A percentile compares a stretch with the other conserved stretches of the same genome.
phyloP scores from a whole-genome alignment of 83 land plant species.

The Diphasiastrum complanatum region DNA sequence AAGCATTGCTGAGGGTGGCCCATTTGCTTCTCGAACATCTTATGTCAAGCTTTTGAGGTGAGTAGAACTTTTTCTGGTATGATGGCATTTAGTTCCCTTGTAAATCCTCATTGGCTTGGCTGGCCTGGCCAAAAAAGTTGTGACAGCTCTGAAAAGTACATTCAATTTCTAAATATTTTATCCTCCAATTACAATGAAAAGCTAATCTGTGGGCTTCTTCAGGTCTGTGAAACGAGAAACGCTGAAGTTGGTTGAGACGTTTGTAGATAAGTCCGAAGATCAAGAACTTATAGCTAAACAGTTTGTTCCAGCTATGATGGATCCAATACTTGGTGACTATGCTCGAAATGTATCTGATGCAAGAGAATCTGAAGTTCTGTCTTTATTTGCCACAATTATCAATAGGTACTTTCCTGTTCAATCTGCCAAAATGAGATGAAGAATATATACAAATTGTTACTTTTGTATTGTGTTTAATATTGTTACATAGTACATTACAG shows the following conservation, averaged over 20 bases:
- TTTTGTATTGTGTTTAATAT: too few relatives aligned
- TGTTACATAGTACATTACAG: too few relatives aligned
- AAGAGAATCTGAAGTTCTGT: constrained; percentile 93
- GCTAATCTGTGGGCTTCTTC: constrained; percentile 22
- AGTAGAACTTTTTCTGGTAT: background rate
- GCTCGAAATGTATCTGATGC: constrained; percentile 97
- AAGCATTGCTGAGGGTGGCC: constrained; percentile 91
- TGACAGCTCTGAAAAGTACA: too few relatives aligned
- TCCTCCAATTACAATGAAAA: too few relatives aligned
- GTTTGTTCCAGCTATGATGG: constrained; percentile 99
- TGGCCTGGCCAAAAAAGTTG: too few relatives aligned
- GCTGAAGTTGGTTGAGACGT: constrained; percentile 91
- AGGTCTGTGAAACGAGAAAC: constrained; percentile 98
- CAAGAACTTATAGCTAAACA: constrained; percentile 84
- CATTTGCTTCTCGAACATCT: constrained; percentile 86
- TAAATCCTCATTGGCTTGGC: too few relatives aligned
- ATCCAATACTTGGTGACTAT: constrained; percentile 93
- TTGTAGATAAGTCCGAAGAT: constrained; percentile 95
- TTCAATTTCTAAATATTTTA: too few relatives aligned
- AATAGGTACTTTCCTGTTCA: constrained; percentile 77
- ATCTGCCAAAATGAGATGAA: too few relatives aligned
- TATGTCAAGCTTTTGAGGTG: constrained; percentile 87
- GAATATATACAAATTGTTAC: too few relatives aligned
- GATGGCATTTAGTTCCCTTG: too few relatives aligned
- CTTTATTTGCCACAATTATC: constrained; percentile 95